These are phyloP conservation scores for Fusarium temperatum DNA, from an alignment of 2,329 filamentous ascomycete species.

Conservation along the genomic window DNA sequence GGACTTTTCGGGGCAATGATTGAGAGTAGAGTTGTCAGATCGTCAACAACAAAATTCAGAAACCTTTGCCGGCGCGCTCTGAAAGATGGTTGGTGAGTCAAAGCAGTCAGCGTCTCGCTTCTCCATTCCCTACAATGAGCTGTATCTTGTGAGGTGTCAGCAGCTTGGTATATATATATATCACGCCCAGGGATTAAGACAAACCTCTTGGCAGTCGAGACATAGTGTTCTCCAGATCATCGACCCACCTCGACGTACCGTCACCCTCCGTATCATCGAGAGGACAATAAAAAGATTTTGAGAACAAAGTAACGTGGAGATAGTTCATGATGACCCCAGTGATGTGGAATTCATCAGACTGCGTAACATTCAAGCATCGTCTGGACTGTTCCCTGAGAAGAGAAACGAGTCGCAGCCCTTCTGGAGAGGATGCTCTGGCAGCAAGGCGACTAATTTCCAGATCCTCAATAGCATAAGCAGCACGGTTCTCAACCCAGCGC, in stretches of 20 bases:
- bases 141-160: conserved; percentile 39
- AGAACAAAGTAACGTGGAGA: conserved; percentile 48
- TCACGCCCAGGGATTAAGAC: neutral
- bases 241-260: conserved; percentile 46
- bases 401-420: conserved; percentile 45
- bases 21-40: conserved; percentile 46
- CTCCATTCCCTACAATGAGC: conserved; percentile 50
- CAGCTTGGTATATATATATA: neutral
- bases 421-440: conserved; percentile 35
- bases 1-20: conserved; percentile 42
- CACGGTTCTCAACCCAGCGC: conserved; percentile 50
- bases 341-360: conserved; percentile 50
- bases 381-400: conserved; percentile 50
- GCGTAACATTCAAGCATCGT: conserved; percentile 43
- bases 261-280: conserved; percentile 46
- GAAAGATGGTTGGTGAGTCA: conserved; percentile 47
- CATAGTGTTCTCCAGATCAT: conserved; percentile 47
- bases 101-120: conserved; percentile 48
- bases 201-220: conserved; percentile 48
- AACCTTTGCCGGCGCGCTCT: conserved; percentile 43
- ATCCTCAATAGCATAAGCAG: conserved; percentile 46
- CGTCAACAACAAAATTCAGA: conserved; percentile 45
- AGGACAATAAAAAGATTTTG: conserved; percentile 50
- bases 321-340: conserved; percentile 51
- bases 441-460: conserved; percentile 42